Percentiles rank a stretch among this genome's conserved stretches.
These are phyloP conservation scores for Populus hybrid DNA, from an alignment of 441 rosid species.

Conservation along the genomic window DNA sequence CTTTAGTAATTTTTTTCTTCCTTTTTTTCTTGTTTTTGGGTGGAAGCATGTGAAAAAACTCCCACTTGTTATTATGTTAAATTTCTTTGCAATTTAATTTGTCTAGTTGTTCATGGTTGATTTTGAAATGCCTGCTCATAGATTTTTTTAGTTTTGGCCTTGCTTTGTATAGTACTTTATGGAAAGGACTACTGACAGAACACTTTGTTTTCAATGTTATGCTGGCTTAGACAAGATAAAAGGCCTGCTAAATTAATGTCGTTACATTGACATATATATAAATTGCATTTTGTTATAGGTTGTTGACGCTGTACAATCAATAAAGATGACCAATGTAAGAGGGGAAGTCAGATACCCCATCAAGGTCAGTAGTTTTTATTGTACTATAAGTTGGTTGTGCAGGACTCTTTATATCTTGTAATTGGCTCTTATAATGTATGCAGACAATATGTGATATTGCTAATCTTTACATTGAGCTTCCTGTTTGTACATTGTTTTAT, in stretches of 20 bases:
- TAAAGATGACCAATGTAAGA: slow-evolving; percentile 83
- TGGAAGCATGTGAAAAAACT: not conserved
- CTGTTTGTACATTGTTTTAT: not conserved
- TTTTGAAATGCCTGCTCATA: not conserved
- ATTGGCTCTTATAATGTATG: slow-evolving; percentile 2
- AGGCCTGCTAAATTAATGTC: not conserved
- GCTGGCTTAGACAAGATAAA: not conserved
- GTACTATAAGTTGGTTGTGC: not conserved
- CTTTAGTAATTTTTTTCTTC: not conserved
- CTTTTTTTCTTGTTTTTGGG: not conserved
- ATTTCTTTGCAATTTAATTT: not conserved
- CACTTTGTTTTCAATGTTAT: not conserved
- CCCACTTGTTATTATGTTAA: not conserved
- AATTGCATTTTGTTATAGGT: slow-evolving; percentile 39
- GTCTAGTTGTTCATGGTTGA: not conserved
- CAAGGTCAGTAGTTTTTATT: slow-evolving; percentile 55
- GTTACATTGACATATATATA: not conserved
- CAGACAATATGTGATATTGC: not conserved
- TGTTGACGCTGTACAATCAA: slow-evolving; percentile 83
- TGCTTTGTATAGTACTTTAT: not conserved
- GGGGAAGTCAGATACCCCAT: slow-evolving; percentile 96
- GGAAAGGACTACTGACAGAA: not conserved
- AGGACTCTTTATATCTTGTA: not conserved
- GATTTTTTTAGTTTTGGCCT: not conserved
- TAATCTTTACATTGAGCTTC: not conserved